Percentiles rank a stretch among this genome's conserved stretches.
Conservation (phyloP, 1,284 basidiomycete genomes). For the Cutaneotrichosporon curvatum region DNA sequence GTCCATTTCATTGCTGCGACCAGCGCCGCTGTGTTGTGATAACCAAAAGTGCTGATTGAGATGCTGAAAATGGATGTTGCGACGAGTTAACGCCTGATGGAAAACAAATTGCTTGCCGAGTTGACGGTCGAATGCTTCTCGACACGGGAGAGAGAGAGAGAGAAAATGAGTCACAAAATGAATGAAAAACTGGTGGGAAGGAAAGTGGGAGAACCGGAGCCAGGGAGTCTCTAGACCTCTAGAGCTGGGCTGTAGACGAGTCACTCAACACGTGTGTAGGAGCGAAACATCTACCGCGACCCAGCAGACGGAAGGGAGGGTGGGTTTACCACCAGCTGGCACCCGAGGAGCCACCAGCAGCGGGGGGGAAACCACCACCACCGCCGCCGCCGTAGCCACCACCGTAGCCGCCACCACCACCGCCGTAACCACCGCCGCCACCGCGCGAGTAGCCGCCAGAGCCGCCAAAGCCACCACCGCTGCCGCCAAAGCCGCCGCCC, state of each 20-base stretch:
- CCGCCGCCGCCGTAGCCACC: conserved; percentile 48
- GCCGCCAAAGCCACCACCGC: conserved; percentile 28
- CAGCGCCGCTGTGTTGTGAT: conserved; percentile 13
- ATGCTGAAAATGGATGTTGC: conserved; percentile 5
- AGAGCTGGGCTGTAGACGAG: too few relatives aligned
- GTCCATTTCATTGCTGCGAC: conserved; percentile 21
- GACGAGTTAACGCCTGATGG: too few relatives aligned
- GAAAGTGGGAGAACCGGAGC: too few relatives aligned
- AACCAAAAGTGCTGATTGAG: conserved; percentile 7
- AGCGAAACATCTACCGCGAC: too few relatives aligned
- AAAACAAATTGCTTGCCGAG: conserved; percentile 20
- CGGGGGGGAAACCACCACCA: conserved; percentile 37
- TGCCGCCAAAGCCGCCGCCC: conserved; percentile 48
- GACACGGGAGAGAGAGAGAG: conserved; percentile 1
- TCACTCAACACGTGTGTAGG: too few relatives aligned
- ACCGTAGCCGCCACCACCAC: conserved; percentile 53
- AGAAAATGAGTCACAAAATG: too few relatives aligned
- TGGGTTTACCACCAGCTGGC: conserved; percentile 45
- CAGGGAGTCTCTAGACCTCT: too few relatives aligned
- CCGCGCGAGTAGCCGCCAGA: conserved; percentile 53
- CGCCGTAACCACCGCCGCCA: conserved; percentile 49
- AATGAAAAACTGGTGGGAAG: background rate
- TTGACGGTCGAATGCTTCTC: conserved; percentile 12
- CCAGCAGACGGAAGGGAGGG: too few relatives aligned
- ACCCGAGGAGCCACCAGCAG: conserved; percentile 40